Base-by-base conservation (phyloP, 441 rosid species). In the Euphorbia corollata region DNA sequence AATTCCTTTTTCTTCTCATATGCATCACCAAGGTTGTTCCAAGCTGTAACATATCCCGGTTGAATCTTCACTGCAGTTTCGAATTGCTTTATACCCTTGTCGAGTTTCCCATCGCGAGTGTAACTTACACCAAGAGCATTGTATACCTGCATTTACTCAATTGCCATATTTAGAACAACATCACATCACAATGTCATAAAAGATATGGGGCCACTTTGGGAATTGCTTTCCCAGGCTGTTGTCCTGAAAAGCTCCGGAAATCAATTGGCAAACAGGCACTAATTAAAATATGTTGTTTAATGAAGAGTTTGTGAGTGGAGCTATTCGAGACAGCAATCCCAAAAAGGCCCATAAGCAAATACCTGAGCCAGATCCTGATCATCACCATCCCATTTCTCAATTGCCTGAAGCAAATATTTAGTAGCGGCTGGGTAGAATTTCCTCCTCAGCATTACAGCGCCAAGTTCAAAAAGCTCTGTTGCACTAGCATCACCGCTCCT, bases 321-420 rank as follows among this genome's bases (percentile, higher is more conserved):
- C n/a, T n/a, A n/a, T n/a, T n/a, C n/a, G n/a, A n/a, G n/a, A n/a
- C n/a, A n/a, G n/a, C n/a, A n/a, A n/a, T n/a, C n/a, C n/a, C n/a
- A n/a, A 34, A 23, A 16, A 43, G 19, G 64, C 27, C 41, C 41
- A 3, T n/a, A n/a, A n/a, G n/a, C 18, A 8, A 8, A 34, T 72
- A 93, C 97, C 97, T 93, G 99, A 5, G 99, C 95, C 73, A 93
- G 92, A 82, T 93, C 97, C 81, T 93, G 99, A 78, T 86, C 95
- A 30, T 93, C 97, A 61, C 99, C 96, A 65, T 91, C 97, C 99
- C 99, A 93, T 81, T 91, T 93, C 53, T 84, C 86, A 68, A 93
- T 86, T 23, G 99, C 97, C 82, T 89, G 91, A 67, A 77, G 86
- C 84, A 93, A 84, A 75, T 75, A 89, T 74, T 85, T 93, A 68